Evolutionary conservation across 2,329 filamentous ascomycete genomes (phyloP).

Genomic region (Didymella sp.): DNA sequence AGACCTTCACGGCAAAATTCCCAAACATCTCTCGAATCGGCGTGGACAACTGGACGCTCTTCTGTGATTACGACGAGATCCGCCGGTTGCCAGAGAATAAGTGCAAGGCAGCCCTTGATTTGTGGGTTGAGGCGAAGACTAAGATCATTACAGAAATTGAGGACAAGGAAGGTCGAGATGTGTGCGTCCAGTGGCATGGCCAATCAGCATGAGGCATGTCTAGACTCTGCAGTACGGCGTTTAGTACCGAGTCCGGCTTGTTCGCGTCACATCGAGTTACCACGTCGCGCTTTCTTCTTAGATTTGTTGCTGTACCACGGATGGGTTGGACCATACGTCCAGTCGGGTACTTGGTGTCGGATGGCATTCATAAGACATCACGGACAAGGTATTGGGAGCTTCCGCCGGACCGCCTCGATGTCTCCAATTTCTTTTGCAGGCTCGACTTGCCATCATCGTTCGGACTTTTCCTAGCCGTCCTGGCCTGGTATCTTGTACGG

Average conservation of each 20-base stretch:
- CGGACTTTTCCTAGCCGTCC: not conserved
- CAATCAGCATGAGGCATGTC: not conserved
- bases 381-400: too few relatives aligned
- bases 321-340: not conserved
- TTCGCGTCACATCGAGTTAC: not conserved
- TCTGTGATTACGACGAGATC: constrained; percentile 1
- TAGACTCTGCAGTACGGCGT: not conserved
- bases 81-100: not conserved
- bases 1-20: constrained; percentile 14
- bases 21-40: constrained; percentile 20
- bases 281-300: not conserved
- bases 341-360: not conserved
- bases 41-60: constrained; percentile 10
- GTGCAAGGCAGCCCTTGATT: not conserved
- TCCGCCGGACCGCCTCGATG: not conserved
- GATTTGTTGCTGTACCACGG: not conserved
- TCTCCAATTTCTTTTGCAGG: not conserved
- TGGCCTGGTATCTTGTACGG: not conserved
- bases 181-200: not conserved
- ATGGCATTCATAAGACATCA: too few relatives aligned
- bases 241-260: not conserved
- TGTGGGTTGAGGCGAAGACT: constrained; percentile 9
- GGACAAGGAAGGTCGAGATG: constrained; percentile 11
- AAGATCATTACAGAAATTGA: constrained; percentile 10
- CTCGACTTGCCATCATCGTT: not conserved